A percentile compares a stretch with the other conserved stretches of the same genome.
These are phyloP conservation scores for Neonectria sp. DNA, from an alignment of 2,329 filamentous ascomycete species.

Conservation along the genomic window DNA sequence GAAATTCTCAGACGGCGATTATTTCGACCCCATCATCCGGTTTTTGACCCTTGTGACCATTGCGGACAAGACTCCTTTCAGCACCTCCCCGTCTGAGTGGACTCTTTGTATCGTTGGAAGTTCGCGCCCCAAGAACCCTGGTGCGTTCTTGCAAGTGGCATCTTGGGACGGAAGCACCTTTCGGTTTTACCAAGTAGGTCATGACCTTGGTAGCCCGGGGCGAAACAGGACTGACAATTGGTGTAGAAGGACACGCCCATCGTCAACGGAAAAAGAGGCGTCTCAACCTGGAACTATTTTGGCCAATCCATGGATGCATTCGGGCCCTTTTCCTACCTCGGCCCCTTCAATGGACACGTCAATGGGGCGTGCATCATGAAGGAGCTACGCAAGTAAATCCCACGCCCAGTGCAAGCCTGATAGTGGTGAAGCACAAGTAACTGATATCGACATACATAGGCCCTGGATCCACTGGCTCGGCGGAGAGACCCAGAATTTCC, in stretches of 20 bases:
- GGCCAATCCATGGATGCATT: conserved; percentile 27
- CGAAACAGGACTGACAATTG: too few species aligned
- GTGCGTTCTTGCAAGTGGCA: conserved; percentile 21
- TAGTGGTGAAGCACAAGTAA: background rate
- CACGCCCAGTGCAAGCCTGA: background rate
- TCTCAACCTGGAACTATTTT: conserved; percentile 20
- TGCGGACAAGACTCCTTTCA: background rate
- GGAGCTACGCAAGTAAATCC: conserved; percentile 15
- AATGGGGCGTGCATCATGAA: conserved; percentile 30
- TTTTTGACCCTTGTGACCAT: conserved; percentile 11
- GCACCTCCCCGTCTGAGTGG: conserved; percentile 3
- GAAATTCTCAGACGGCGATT: background rate
- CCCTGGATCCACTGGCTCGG: conserved; percentile 26
- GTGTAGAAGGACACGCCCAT: too few species aligned
- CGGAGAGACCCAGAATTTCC: background rate
- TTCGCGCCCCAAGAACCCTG: background rate
- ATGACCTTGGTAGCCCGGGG: too few species aligned
- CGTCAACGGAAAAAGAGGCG: too few species aligned
- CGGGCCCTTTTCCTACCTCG: conserved; percentile 19
- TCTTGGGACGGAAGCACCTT: conserved; percentile 21
- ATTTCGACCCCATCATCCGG: conserved; percentile 12
- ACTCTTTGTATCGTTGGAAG: conserved; percentile 22
- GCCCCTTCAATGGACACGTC: conserved; percentile 31
- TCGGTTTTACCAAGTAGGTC: conserved; percentile 21
- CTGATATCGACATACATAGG: conserved; percentile 1